Conservation (phyloP, 106 monocot genomes). For the Posidonia australis region DNA sequence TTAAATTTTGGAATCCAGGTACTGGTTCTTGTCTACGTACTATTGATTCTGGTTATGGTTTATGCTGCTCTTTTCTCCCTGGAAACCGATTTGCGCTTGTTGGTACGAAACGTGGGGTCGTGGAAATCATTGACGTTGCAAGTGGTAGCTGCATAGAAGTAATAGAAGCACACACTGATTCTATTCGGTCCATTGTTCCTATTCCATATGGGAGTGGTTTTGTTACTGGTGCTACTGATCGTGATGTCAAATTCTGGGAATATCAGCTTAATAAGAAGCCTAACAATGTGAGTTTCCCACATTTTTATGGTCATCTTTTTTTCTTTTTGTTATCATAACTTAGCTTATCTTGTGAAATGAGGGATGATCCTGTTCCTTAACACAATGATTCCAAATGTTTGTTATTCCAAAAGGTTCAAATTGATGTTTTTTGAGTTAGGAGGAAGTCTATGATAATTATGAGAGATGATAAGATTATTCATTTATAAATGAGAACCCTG, state of each 20-base stretch:
- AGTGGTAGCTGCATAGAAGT: constrained; percentile 62
- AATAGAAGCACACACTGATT: constrained; percentile 64
- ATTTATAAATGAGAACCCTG: too few species aligned
- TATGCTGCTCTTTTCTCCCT: constrained; percentile 72
- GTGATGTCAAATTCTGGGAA: constrained; percentile 93
- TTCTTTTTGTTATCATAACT: too few species aligned
- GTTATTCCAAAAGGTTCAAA: too few species aligned
- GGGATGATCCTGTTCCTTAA: too few species aligned
- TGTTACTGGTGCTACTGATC: constrained; percentile 74
- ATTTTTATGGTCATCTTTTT: not conserved
- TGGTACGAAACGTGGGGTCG: constrained; percentile 69
- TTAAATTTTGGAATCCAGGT: constrained; percentile 93
- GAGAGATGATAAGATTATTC: too few species aligned
- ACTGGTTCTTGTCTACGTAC: constrained; percentile 80
- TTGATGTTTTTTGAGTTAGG: too few species aligned
- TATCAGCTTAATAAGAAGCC: constrained; percentile 49
- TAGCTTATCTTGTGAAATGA: too few species aligned
- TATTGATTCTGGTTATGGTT: constrained; percentile 75
- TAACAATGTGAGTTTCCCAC: constrained; percentile 37
- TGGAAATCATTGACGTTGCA: constrained; percentile 86
- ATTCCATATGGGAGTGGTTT: constrained; percentile 72
- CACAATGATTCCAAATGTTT: too few species aligned
- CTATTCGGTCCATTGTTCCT: constrained; percentile 47
- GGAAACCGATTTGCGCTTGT: constrained; percentile 70
- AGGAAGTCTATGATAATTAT: too few species aligned